Conservation (phyloP, 2,329 filamentous ascomycete genomes). For the Colletotrichum sp. region DNA sequence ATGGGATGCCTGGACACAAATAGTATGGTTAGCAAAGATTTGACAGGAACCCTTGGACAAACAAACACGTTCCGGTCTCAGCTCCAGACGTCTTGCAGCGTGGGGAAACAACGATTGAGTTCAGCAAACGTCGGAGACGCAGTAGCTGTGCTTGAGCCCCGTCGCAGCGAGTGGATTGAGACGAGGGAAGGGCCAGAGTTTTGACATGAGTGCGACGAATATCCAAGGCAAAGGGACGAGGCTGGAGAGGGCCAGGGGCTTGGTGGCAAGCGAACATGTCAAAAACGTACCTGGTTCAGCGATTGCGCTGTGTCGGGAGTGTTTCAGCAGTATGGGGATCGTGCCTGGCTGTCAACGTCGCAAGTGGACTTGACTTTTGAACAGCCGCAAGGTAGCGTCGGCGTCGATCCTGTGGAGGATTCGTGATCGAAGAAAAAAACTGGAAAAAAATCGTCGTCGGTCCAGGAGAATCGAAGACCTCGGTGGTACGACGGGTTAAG, state of each 20-base stretch:
- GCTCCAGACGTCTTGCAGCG: neutral
- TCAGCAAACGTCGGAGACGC: neutral
- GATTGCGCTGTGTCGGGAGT: slow-evolving; percentile 9
- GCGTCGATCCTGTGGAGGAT: neutral
- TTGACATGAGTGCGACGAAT: neutral
- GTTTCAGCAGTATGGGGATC: slow-evolving; percentile 18
- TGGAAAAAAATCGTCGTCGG: neutral
- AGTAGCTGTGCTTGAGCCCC: neutral
- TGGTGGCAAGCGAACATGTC: neutral
- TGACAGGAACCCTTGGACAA: slow-evolving; percentile 9
- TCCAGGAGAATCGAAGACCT: neutral
- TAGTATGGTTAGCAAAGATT: neutral
- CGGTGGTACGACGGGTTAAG: neutral
- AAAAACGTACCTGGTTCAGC: slow-evolving; percentile 15
- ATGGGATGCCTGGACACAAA: slow-evolving; percentile 6
- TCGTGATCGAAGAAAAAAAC: neutral
- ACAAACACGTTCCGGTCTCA: slow-evolving; percentile 5
- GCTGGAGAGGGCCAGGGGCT: neutral
- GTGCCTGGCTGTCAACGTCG: slow-evolving; percentile 8
- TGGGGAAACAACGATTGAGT: neutral
- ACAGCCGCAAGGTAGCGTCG: neutral
- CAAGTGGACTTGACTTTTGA: neutral
- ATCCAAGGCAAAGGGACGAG: neutral
- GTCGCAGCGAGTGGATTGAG: slow-evolving; percentile 8
- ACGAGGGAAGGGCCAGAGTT: neutral